Percentiles rank a stretch among this genome's conserved stretches.
Conservation (phyloP, 176 grass and related monocot species). For the Paspalum vaginatum region DNA sequence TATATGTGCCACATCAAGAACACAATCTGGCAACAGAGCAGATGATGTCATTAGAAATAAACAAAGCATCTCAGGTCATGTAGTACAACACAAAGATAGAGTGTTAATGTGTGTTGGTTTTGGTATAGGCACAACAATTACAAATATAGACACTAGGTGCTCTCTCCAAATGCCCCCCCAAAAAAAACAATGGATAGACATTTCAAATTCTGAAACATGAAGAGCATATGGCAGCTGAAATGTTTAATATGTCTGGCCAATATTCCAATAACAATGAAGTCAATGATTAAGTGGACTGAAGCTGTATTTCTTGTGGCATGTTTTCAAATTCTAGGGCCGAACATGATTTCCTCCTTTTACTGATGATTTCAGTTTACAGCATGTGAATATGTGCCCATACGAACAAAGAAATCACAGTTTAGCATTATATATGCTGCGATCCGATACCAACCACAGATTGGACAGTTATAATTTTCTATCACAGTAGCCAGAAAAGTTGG, state of each 20-base stretch:
- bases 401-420: background rate
- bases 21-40: constrained; percentile 51
- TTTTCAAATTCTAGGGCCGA: constrained; percentile 8
- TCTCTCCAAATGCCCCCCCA: background rate
- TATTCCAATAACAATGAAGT: background rate
- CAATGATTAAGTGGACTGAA: constrained; percentile 6
- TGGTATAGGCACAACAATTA: constrained; percentile 13
- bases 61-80: constrained; percentile 12
- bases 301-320: background rate
- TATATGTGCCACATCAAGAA: constrained; percentile 94
- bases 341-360: background rate
- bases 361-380: background rate
- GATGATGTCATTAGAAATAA: constrained; percentile 19
- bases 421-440: background rate
- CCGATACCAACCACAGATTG: constrained; percentile 8
- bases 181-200: background rate
- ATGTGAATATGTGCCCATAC: background rate
- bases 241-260: background rate
- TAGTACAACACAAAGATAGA: background rate
- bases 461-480: background rate
- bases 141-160: constrained; percentile 6
- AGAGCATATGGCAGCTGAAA: background rate
- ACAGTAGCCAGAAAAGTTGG: background rate
- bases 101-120: background rate
- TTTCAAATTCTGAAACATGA: constrained; percentile 2